Evolutionary conservation across 768 basidiomycete genomes (phyloP), one percentile per base, ranked within the genome.

Genomic region (Leucocoprinus leucothites): DNA sequence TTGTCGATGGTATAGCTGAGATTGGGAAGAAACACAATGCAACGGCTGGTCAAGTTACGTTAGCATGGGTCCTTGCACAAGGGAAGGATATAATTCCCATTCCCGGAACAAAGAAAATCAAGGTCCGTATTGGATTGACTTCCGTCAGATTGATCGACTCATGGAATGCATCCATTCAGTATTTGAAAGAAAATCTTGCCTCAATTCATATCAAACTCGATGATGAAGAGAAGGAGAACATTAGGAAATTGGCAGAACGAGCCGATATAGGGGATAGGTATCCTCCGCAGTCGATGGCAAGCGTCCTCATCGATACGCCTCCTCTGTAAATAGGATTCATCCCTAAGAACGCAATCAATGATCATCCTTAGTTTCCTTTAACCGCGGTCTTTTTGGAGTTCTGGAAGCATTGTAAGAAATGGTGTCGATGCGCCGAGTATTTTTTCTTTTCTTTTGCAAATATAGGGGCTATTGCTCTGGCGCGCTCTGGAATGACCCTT

Each of bases 41-140:
- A 3, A 76, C 79, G 7, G 62, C 74, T 3, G 75, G 76, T 3
- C 81, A 82, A 63, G 67, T 80, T 24, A 60, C 73, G 1, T 69
- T 84, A 16, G 79, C 78, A 1, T 81, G 76, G 78, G 57, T 81
- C 2, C 71, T 81, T 14, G 72, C 73, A 0, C 77, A 80, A 63
- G 76, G 77, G 2, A 60, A 69, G 11, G 73, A 78, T 50, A 59
- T 81, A 52, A 73, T 80, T 58, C 71, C 77, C 7, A 78, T 81
- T 59, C 78, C 79, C 2, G 79, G 77, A 2, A 78, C 78, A 2
- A 75, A 69, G 47, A 73, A 67, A 31, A 64, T 76, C 60, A 69
- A 70, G 65, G 71, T 72, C 24, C n/a, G 45, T 53, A 31, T 5
- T 13, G 22, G 26, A n/a, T 26, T 18, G 6, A 28, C 14, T 19